Evolutionary conservation across 2,329 filamentous ascomycete species (phyloP).

Genomic region (Ascochyta rabiei): DNA sequence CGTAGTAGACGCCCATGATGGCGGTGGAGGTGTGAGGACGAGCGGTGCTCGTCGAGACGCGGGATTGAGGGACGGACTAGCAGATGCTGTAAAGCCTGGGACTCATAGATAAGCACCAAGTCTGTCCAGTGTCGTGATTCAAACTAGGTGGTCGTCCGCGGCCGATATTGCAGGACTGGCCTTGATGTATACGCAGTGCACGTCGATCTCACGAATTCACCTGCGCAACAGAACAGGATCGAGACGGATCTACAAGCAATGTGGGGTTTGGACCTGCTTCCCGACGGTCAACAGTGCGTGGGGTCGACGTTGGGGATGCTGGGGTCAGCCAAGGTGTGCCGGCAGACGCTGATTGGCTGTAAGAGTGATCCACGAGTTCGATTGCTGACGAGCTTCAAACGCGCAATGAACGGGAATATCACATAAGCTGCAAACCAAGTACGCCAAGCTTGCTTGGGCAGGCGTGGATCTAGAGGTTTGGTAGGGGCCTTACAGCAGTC

Average conservation of each 20-base stretch:
- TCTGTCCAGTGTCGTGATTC: conserved; percentile 9
- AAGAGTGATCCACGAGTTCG: no score
- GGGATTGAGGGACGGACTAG: background rate
- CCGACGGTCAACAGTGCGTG: conserved; percentile 2
- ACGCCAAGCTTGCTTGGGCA: no score
- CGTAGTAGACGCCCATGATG: conserved; percentile 53
- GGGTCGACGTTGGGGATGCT: conserved; percentile 6
- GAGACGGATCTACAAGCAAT: background rate
- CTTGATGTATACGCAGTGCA: background rate
- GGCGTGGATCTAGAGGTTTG: no score
- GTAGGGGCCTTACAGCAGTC: no score
- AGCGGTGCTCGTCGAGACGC: background rate
- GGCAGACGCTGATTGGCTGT: conserved; percentile 2
- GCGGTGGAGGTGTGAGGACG: background rate
- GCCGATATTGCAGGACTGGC: conserved; percentile 17
- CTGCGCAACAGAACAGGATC: background rate
- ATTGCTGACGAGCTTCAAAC: no score
- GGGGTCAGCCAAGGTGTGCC: conserved; percentile 8
- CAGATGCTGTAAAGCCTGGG: background rate
- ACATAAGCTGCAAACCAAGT: no score
- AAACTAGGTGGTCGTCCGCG: conserved; percentile 15
- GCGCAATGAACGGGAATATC: no score
- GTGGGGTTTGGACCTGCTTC: background rate
- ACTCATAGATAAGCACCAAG: conserved; percentile 8
- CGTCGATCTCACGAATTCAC: background rate